A percentile compares a stretch with the other conserved stretches of the same genome.
These are phyloP conservation scores for Musa acuminata DNA, from an alignment of 176 grass and related monocot species.

Conservation along the genomic window DNA sequence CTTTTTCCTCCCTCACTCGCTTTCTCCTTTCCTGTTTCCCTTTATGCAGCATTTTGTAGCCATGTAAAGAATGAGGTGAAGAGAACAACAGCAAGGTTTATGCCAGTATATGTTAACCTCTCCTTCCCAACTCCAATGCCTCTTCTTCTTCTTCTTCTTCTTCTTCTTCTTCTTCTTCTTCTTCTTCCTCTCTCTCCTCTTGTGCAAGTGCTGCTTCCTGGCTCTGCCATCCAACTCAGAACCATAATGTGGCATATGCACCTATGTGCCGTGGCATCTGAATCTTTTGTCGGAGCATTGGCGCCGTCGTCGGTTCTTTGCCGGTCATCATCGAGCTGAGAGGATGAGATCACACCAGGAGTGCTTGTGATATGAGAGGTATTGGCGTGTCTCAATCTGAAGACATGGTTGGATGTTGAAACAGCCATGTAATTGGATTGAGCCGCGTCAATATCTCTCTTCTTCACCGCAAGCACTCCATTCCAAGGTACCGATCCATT, in stretches of 20 bases:
- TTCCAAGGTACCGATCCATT: background rate
- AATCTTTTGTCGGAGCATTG: background rate
- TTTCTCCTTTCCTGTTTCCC: background rate
- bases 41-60: background rate
- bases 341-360: background rate
- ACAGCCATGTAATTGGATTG: conserved; percentile 70
- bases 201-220: background rate
- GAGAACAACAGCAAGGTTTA: background rate
- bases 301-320: background rate
- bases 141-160: too few species aligned
- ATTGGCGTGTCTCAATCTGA: conserved; percentile 89
- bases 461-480: background rate
- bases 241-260: background rate
- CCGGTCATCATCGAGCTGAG: background rate
- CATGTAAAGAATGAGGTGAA: background rate
- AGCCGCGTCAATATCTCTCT: conserved; percentile 92
- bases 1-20: background rate
- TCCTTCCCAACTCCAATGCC: background rate
- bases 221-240: too few species aligned
- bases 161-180: too few species aligned
- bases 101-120: background rate
- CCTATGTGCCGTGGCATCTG: background rate
- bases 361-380: conserved; percentile 31
- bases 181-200: background rate
- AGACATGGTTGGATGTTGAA: conserved; percentile 29